Base-by-base conservation (phyloP, 2,329 filamentous ascomycete genomes). In the Xylariaceae sp. region DNA sequence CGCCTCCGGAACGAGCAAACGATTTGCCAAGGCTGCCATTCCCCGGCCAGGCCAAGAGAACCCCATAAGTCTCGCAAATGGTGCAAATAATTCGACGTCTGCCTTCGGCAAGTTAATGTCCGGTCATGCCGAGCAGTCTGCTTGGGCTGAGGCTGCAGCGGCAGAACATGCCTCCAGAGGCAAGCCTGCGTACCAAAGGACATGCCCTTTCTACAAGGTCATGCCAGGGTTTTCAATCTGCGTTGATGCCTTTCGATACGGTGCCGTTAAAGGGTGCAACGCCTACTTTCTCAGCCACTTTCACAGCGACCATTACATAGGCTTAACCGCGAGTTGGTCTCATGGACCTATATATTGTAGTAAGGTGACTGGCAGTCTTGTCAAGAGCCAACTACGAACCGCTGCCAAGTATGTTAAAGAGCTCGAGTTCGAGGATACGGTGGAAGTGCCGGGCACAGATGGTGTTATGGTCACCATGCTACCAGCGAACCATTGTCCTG, bases 281-380 rank as follows among this genome's bases (percentile, higher is more conserved):
- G 94, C 92, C 1, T 99, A 99, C 68, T 99, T 99, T 62, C 79
- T 99, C 10, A 96, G 92, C 63, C 94, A 99, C 68, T 99, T 97
- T 62, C 94, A 99, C 71, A 96, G 91, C 65, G 94, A 99, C 68
- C 94, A 99, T 68, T 99, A 99, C 64, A 85, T 96, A 32, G 94
- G 94, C 2, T 75, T 99, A 10, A 94, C 89, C 10, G 84, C 88
- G 7, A 89, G 80, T 30, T 99, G 94, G 94, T 83, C 77, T 37
- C 92, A 99, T 68, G 94, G 94, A 0, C 92, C 92, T 0, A 97
- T 99, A 46, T 99, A 96, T 66, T 97, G 94, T 74, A 97, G 92
- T 67, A 87, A 85, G 62, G 88, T 96, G 13, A 99, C 94, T 0
- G 94, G 83, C 0, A 95, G 95, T 64, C 78, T 99, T 2, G 89